These are phyloP conservation scores for Lachnum nothofagi DNA, from an alignment of 2,329 filamentous ascomycete genomes.

Conservation along the genomic window DNA sequence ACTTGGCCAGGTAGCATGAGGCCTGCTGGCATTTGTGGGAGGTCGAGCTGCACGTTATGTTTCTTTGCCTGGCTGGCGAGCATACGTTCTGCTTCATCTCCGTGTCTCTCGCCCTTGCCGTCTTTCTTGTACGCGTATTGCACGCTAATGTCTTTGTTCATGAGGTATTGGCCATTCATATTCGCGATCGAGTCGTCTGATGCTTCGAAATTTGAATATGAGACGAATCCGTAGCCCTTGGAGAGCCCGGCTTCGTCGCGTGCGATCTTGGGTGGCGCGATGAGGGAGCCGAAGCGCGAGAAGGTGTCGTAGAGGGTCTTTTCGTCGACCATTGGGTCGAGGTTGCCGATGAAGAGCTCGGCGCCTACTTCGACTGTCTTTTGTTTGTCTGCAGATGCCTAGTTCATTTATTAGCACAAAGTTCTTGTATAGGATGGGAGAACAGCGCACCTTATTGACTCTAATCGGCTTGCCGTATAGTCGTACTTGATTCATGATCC, in stretches of 20 bases:
- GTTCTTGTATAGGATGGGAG: not conserved
- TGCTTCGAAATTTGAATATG: constrained; percentile 86
- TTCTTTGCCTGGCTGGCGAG: constrained; percentile 89
- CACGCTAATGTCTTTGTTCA: constrained; percentile 93
- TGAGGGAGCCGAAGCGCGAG: constrained; percentile 79
- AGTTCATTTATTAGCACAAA: constrained; percentile 2
- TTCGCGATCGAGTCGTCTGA: constrained; percentile 86
- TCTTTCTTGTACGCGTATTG: constrained; percentile 99
- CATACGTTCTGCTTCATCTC: constrained; percentile 87
- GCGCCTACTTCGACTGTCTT: constrained; percentile 90
- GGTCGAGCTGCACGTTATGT: constrained; percentile 82
- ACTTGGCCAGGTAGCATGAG: constrained; percentile 39
- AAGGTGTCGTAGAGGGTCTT: constrained; percentile 95
- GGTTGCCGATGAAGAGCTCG: constrained; percentile 93
- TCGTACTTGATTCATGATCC: constrained; percentile 93
- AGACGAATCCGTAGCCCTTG: constrained; percentile 96
- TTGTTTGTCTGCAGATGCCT: constrained; percentile 82
- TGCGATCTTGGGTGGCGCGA: constrained; percentile 83
- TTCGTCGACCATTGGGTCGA: constrained; percentile 91
- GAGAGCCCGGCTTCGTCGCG: constrained; percentile 82
- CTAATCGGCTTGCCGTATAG: constrained; percentile 91
- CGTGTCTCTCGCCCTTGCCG: constrained; percentile 92
- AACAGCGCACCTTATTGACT: constrained; percentile 74
- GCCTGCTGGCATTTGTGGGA: constrained; percentile 33
- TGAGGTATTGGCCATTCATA: constrained; percentile 93